phyloP scores from a whole-genome alignment of 495 filamentous ascomycete species.

The Penicillium psychrofluorescens region DNA sequence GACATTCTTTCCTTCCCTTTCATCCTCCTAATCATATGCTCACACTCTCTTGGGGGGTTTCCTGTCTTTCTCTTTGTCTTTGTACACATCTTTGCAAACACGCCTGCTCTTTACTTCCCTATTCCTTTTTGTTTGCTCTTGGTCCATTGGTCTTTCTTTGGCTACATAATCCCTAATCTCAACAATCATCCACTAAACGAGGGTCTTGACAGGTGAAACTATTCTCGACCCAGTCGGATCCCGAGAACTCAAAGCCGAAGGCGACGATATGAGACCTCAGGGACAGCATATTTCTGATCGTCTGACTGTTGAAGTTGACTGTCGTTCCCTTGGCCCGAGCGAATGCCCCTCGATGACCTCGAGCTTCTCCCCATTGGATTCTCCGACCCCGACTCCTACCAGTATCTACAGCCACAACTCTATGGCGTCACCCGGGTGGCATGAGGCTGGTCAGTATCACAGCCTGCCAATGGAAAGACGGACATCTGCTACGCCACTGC shows the following conservation, averaged over 20 bases:
- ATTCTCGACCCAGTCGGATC: slow-evolving; percentile 16
- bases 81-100: background rate
- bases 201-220: slow-evolving; percentile 20
- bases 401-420: slow-evolving; percentile 38
- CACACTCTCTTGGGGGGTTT: slow-evolving; percentile 1
- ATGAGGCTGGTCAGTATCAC: slow-evolving; percentile 25
- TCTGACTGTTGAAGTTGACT: slow-evolving; percentile 38
- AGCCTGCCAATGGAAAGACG: slow-evolving; percentile 25
- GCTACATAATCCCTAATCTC: no score
- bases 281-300: slow-evolving; percentile 32
- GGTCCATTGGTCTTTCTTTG: no score
- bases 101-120: slow-evolving; percentile 1
- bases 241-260: slow-evolving; percentile 19
- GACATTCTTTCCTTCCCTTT: slow-evolving; percentile 9
- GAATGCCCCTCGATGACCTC: slow-evolving; percentile 41
- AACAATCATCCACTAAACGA: slow-evolving; percentile 12
- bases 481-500: slow-evolving; percentile 28
- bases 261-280: slow-evolving; percentile 37
- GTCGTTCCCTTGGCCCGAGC: slow-evolving; percentile 34
- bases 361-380: slow-evolving; percentile 39
- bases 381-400: slow-evolving; percentile 37
- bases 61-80: slow-evolving; percentile 4
- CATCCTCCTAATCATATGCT: background rate
- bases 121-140: background rate
- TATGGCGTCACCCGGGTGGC: slow-evolving; percentile 36